Evolutionary conservation across 495 filamentous ascomycete genomes (phyloP).

Genomic region (Aspergillus kassunensis): DNA sequence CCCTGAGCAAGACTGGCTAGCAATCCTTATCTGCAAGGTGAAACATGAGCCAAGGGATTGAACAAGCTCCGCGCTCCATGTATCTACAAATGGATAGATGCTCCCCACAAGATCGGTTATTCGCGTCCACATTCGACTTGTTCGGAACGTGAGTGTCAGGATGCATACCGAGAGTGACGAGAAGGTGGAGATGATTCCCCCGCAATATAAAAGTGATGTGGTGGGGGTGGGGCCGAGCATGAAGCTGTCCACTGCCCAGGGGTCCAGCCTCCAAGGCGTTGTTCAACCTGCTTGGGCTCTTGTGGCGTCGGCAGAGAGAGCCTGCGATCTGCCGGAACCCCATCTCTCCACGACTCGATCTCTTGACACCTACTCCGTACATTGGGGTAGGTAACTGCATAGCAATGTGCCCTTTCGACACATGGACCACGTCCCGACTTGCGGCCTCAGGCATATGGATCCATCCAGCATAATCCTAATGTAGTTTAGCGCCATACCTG

Average conservation of each 20-base stretch:
- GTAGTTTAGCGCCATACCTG: too few species aligned
- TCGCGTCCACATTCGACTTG: neutral
- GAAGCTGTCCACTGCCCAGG: neutral
- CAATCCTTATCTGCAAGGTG: neutral
- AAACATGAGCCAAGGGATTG: neutral
- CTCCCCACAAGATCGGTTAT: neutral
- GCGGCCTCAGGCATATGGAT: too few species aligned
- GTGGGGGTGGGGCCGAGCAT: neutral
- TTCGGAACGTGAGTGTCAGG: neutral
- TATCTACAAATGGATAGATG: neutral
- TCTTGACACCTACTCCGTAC: too few species aligned
- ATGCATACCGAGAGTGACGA: neutral
- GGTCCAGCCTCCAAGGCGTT: too few species aligned
- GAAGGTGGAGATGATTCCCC: neutral
- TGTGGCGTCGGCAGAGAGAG: neutral
- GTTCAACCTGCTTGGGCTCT: neutral
- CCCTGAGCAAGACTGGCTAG: neutral
- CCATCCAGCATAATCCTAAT: too few species aligned
- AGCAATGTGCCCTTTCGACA: too few species aligned
- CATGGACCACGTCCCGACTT: neutral
- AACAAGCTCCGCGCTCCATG: neutral
- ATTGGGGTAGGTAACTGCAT: too few species aligned
- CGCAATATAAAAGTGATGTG: neutral
- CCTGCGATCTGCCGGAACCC: conserved; percentile 5
- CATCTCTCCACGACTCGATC: neutral